Percentiles rank a stretch among this genome's conserved stretches.
Conservation (phyloP, 2,329 filamentous ascomycete species). For the Penicillium sp. region DNA sequence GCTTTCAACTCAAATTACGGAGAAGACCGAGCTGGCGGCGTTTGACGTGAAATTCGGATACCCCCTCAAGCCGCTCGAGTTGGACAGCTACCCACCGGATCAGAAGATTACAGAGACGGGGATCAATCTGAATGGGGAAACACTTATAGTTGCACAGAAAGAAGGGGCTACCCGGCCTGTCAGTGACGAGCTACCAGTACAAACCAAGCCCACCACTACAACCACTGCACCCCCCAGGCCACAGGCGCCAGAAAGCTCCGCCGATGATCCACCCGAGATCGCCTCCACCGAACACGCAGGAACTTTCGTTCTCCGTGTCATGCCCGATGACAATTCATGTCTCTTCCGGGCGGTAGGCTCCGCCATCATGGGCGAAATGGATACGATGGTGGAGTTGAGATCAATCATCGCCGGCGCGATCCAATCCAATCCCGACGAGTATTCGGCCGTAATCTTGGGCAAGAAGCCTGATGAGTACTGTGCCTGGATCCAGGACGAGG, state of each 20-base stretch:
- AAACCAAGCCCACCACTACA: neutral
- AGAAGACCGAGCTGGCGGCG: constrained; percentile 63
- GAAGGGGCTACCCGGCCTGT: constrained; percentile 30
- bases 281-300: constrained; percentile 58
- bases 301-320: constrained; percentile 75
- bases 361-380: constrained; percentile 69
- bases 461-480: constrained; percentile 74
- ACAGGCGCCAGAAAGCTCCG: constrained; percentile 44
- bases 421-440: constrained; percentile 69
- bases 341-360: constrained; percentile 88
- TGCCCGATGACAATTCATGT: constrained; percentile 96
- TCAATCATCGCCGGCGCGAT: constrained; percentile 79
- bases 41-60: constrained; percentile 85
- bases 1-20: constrained; percentile 46
- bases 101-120: constrained; percentile 58
- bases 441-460: constrained; percentile 76
- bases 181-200: neutral
- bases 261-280: constrained; percentile 64
- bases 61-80: constrained; percentile 67
- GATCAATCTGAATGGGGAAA: constrained; percentile 67
- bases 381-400: constrained; percentile 71
- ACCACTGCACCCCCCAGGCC: constrained; percentile 22
- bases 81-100: constrained; percentile 54
- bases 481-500: constrained; percentile 73
- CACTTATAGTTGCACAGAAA: constrained; percentile 63